Conservation (phyloP, 1,284 basidiomycete species). For the Tilletia caries region DNA sequence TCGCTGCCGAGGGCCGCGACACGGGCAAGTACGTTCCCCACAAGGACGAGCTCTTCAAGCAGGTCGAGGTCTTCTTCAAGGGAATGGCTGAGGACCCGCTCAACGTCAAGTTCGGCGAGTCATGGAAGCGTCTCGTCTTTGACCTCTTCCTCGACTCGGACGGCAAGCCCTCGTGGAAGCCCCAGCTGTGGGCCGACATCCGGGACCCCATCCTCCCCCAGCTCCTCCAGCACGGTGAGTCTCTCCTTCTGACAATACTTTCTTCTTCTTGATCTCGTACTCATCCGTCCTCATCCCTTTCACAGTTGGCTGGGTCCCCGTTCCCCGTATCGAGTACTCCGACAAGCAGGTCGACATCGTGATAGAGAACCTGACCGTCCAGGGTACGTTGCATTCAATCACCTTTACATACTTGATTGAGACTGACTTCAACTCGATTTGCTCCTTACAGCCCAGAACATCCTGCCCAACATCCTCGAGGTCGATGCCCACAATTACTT, state of each 20-base stretch:
- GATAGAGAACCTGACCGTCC: slow-evolving; percentile 86
- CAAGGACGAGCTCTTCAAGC: slow-evolving; percentile 75
- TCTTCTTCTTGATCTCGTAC: slow-evolving; percentile 9
- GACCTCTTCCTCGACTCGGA: slow-evolving; percentile 67
- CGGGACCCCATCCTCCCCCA: slow-evolving; percentile 75
- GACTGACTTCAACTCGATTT: no score
- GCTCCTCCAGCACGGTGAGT: slow-evolving; percentile 61
- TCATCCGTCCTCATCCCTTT: slow-evolving; percentile 62
- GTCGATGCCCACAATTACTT: slow-evolving; percentile 79
- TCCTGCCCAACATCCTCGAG: slow-evolving; percentile 65
- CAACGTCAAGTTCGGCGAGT: slow-evolving; percentile 74
- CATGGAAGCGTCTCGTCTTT: slow-evolving; percentile 75
- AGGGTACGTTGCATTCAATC: no score
- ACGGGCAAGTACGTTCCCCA: slow-evolving; percentile 74
- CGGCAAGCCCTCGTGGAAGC: slow-evolving; percentile 73
- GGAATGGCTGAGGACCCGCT: slow-evolving; percentile 80
- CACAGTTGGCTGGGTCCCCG: slow-evolving; percentile 62
- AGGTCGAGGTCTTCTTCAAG: slow-evolving; percentile 71
- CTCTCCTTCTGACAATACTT: slow-evolving; percentile 12
- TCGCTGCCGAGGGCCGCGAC: slow-evolving; percentile 53
- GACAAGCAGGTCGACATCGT: slow-evolving; percentile 62
- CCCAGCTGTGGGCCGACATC: slow-evolving; percentile 76
- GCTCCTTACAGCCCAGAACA: slow-evolving; percentile 68
- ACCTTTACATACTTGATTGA: no score
- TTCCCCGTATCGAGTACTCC: slow-evolving; percentile 56